phyloP scores from a whole-genome alignment of 345 rosid genomes.

The Erysimum cheiranthoides region DNA sequence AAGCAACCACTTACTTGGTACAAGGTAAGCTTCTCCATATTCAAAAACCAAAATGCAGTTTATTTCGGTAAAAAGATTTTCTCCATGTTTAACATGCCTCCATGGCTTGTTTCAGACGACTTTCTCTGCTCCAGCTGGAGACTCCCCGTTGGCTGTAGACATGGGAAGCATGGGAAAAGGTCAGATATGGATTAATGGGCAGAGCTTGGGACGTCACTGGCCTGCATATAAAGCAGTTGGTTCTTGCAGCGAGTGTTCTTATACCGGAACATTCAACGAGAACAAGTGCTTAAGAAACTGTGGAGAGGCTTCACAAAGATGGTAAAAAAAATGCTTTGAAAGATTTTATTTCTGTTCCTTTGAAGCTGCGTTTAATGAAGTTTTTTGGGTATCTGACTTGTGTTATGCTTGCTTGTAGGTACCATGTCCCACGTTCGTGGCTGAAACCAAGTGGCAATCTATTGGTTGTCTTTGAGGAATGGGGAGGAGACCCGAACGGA shows the following conservation, averaged over 20 bases:
- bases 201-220: slow-evolving; percentile 89
- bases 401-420: slow-evolving; percentile 53
- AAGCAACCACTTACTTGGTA: slow-evolving; percentile 95
- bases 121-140: slow-evolving; percentile 88
- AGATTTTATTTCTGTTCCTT: too few species aligned
- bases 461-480: slow-evolving; percentile 95
- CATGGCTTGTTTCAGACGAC: slow-evolving; percentile 60
- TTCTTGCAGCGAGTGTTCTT: slow-evolving; percentile 66
- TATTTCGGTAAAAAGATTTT: not conserved
- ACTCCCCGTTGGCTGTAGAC: slow-evolving; percentile 84
- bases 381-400: not conserved
- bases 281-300: slow-evolving; percentile 82
- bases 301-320: slow-evolving; percentile 95
- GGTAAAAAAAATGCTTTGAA: slow-evolving; percentile 47
- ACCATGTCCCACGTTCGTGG: slow-evolving; percentile 94
- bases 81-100: slow-evolving; percentile 11
- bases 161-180: slow-evolving; percentile 99
- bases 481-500: slow-evolving; percentile 96
- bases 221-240: slow-evolving; percentile 93
- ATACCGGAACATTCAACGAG: slow-evolving; percentile 75
- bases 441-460: slow-evolving; percentile 85
- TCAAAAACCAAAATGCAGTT: slow-evolving; percentile 12
- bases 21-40: slow-evolving; percentile 59
- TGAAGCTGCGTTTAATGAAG: not conserved
- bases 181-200: slow-evolving; percentile 94